A percentile compares a stretch with the other conserved stretches of the same genome.
Evolutionary conservation across 202 grass and related monocot species (phyloP).

Genomic region (Schoenoplectus triqueter): DNA sequence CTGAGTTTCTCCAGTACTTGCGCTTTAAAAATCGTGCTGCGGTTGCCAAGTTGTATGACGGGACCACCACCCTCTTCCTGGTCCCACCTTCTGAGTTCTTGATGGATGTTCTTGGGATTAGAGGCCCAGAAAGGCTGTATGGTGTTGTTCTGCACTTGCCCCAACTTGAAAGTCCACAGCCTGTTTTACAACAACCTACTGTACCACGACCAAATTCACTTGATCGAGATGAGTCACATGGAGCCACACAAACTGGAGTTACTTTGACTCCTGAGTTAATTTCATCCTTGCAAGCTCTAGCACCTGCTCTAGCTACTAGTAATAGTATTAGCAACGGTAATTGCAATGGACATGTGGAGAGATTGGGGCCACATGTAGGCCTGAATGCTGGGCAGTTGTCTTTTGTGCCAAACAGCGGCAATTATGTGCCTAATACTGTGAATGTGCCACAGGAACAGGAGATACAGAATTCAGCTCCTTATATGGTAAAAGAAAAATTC

Average conservation of each 20-base stretch:
- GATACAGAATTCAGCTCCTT: constrained; percentile 22
- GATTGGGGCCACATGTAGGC: background rate
- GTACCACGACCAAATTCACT: constrained; percentile 43
- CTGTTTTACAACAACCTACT: constrained; percentile 45
- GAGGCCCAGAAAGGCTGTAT: constrained; percentile 84
- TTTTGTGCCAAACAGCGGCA: constrained; percentile 23
- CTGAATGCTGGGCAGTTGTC: constrained; percentile 22
- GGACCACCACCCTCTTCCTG: constrained; percentile 77
- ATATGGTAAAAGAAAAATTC: constrained; percentile 35
- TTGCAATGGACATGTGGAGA: constrained; percentile 22
- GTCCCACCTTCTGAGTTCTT: constrained; percentile 90
- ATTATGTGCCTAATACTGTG: background rate
- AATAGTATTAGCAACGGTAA: background rate
- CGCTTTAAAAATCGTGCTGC: constrained; percentile 85
- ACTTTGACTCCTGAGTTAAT: constrained; percentile 80
- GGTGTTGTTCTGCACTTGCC: constrained; percentile 82
- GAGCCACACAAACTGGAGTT: constrained; percentile 47
- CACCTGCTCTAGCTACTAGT: constrained; percentile 47
- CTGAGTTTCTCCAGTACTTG: constrained; percentile 85
- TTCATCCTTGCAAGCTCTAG: constrained; percentile 67
- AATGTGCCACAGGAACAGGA: constrained; percentile 29
- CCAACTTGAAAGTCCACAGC: constrained; percentile 57
- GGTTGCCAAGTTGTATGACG: constrained; percentile 82
- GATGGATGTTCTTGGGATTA: constrained; percentile 72
- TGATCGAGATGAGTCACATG: constrained; percentile 30